Base-by-base conservation (phyloP, 2,329 filamentous ascomycete genomes). In the Nannizziopsis barbatae region DNA sequence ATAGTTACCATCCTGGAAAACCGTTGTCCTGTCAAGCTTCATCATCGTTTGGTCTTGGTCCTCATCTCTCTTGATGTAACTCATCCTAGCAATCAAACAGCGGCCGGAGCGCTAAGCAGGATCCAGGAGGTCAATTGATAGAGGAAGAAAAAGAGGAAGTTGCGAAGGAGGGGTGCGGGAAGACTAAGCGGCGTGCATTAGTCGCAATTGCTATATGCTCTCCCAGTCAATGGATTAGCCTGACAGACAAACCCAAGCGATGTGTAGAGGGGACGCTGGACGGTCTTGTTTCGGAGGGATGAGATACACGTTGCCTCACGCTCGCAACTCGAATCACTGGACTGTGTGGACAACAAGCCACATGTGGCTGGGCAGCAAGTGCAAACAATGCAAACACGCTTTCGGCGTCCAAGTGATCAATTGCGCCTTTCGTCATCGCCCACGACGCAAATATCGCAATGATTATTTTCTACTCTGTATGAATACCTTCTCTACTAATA, bases 1-100 rank as follows among this genome's bases (percentile, higher is more conserved):
- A 8, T 37, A 50, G 50, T 54, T 58, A 95, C 92, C 92, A 83
- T 98, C 92, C 75, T 96, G 92, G 70, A 96, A 96, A 57, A 98
- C 92, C 61, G 90, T 88, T 50, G 90, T 95, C 63, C 93, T 84
- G 74, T 98, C 92, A 62, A 96, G 87, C 78, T 90, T 94, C 76
- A 96, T 84, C 74, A 96, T 79, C 65, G 85, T 83, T 67, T 83
- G 80, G 67, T 95, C 90, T 65, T 83, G 86, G 75, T 98, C 92
- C 77, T 96, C 92, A 71, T 98, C 90, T 77, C 95, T 96, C 75
- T 98, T 98, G 75, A 90, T 83, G 79, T 92, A 94, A 72, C 84
- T 92, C 89, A 95, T 95, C 18, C 53, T 68, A 65, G 53, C 55
- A 54, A 36, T 15, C 12, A 46, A 7, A 20, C 38, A 46, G 15